phyloP scores from a whole-genome alignment of 2,329 filamentous ascomycete species.

The Diaporthe amygdali region DNA sequence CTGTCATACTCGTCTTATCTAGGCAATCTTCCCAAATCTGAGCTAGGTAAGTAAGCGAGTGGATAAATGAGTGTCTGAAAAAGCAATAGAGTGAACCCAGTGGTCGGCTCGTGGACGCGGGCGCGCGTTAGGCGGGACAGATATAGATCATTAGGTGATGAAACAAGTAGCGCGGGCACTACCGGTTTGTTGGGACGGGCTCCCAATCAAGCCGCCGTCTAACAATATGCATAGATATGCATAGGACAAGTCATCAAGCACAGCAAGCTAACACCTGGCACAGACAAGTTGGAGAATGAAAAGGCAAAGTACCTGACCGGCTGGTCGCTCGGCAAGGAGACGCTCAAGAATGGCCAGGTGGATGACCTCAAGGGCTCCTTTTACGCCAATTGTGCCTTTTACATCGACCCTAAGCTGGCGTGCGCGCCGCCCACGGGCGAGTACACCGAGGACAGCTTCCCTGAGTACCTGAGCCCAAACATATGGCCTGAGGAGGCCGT shows the following conservation, averaged over 20 bases:
- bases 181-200: neutral
- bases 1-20: conserved; percentile 90
- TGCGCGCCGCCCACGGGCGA: conserved; percentile 64
- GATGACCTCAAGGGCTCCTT: conserved; percentile 84
- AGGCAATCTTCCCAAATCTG: conserved; percentile 74
- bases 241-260: neutral
- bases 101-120: neutral
- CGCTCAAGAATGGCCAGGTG: conserved; percentile 76
- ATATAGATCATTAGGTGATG: neutral
- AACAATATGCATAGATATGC: neutral
- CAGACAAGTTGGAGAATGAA: conserved; percentile 63
- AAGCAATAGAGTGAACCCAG: neutral
- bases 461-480: conserved; percentile 89
- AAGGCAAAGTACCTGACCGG: conserved; percentile 70
- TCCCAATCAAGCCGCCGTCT: neutral
- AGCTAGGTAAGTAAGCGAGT: conserved; percentile 64
- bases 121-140: neutral
- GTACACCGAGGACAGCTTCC: conserved; percentile 68
- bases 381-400: conserved; percentile 84
- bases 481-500: conserved; percentile 77
- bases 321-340: conserved; percentile 85
- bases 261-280: neutral
- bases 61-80: neutral
- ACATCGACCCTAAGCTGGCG: conserved; percentile 67
- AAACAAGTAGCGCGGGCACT: conserved; percentile 2